Percentiles rank a stretch among this genome's conserved stretches.
These are phyloP conservation scores for Xylariomycetidae sp. DNA, from an alignment of 2,329 filamentous ascomycete genomes.

Conservation along the genomic window DNA sequence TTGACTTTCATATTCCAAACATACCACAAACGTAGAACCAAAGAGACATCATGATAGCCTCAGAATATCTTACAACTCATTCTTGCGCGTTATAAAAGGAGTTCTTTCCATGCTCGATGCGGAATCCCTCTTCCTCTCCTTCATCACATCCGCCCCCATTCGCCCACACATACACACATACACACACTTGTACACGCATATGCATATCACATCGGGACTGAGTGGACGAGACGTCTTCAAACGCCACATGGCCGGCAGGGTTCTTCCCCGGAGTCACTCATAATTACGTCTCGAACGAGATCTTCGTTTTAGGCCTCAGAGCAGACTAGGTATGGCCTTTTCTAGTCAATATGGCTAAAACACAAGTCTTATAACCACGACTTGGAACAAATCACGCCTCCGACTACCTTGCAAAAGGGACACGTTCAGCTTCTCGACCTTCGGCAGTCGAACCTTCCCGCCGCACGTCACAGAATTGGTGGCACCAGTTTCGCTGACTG, in stretches of 20 bases:
- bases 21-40: too few species aligned
- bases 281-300: constrained; percentile 26
- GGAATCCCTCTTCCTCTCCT: too few species aligned
- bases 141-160: too few species aligned
- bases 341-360: constrained; percentile 19
- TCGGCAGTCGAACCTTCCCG: constrained; percentile 21
- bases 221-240: constrained; percentile 9
- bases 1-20: too few species aligned
- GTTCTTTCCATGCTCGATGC: too few species aligned
- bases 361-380: constrained; percentile 26
- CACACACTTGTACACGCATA: too few species aligned
- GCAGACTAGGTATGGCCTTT: constrained; percentile 21
- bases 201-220: too few species aligned
- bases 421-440: constrained; percentile 24
- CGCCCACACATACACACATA: too few species aligned
- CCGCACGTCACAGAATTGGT: constrained; percentile 20
- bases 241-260: constrained; percentile 22
- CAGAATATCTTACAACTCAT: too few species aligned
- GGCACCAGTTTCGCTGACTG: constrained; percentile 7
- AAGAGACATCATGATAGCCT: too few species aligned
- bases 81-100: too few species aligned
- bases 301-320: constrained; percentile 21
- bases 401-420: constrained; percentile 20
- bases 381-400: constrained; percentile 18
- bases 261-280: constrained; percentile 25